Evolutionary conservation across 352 stramenopile species (phyloP).

Genomic region (Phytophthora pisi): DNA sequence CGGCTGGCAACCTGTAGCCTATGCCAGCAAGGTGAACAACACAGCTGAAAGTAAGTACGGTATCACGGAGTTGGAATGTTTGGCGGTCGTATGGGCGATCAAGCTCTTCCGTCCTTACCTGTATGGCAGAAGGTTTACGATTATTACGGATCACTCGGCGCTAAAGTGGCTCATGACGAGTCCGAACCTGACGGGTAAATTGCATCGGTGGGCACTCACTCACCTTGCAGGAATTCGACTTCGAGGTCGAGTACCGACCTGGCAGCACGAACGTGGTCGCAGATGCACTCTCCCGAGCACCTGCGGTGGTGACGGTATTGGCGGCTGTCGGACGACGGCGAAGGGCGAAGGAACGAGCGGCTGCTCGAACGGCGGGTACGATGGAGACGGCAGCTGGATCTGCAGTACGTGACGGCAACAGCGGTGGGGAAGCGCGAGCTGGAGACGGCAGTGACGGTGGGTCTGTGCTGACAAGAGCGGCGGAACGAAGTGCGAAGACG

Average conservation of each 20-base stretch:
- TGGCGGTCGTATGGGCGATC: neutral
- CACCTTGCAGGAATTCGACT: constrained; percentile 29
- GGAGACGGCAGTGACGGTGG: no score
- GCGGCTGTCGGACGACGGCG: neutral
- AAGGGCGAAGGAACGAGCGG: neutral
- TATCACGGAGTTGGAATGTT: constrained; percentile 1
- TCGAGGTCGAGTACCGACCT: constrained; percentile 15
- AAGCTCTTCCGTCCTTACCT: no score
- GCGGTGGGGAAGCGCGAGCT: neutral
- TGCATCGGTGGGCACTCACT: constrained; percentile 29
- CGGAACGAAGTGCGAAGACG: neutral
- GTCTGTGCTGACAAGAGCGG: no score
- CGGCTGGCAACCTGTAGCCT: neutral
- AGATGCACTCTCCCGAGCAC: constrained; percentile 27
- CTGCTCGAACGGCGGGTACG: neutral
- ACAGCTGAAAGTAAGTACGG: neutral
- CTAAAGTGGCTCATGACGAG: constrained; percentile 2
- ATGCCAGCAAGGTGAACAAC: constrained; percentile 1
- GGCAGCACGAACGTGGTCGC: constrained; percentile 18
- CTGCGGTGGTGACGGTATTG: neutral
- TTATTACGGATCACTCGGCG: neutral
- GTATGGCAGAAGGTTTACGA: no score
- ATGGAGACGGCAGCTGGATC: neutral
- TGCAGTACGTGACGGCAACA: neutral
- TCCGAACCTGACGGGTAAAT: neutral